Evolutionary conservation across 2,329 filamentous ascomycete genomes (phyloP), one percentile per base, ranked within the genome.

Genomic region (Laburnicola sp.): DNA sequence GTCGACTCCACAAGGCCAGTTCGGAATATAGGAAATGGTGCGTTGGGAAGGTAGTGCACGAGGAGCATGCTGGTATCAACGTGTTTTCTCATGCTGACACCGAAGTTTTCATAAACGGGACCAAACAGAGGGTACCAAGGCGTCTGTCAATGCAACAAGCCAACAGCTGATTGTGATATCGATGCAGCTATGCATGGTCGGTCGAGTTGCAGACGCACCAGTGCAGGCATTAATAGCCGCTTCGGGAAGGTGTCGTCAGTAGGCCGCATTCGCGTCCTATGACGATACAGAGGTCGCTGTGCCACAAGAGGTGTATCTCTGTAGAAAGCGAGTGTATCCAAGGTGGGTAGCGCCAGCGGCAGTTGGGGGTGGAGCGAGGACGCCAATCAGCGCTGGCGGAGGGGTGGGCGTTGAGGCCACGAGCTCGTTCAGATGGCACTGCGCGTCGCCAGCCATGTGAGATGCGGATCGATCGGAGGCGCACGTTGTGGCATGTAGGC

Each of bases 381-480:
- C 28, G 28, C 6, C 28, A 16, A 16, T 16, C 16, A 16, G 16
- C 16, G 16, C 16, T 16, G 28, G 28, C 6, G 28, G 37, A 26
- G 25, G 11, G 21, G 38, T 27, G 16, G 21, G 23, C 40, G 27
- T 11, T 8, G 40, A 42, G 11, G 11, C 10, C 1, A 38, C 23
- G 32, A 9, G 9, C 16, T 32, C 34, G 10, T 22, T 27, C n/a
- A n/a, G 35, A 31, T 28, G n/a, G 28, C 23, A 25, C 27, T 45
- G 22, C 32, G 26, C 32, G 34, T 36, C 7, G 11, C 16, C 16
- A 16, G 21, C 21, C 47, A 5, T 22, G 31, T 16, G 42, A 25
- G 50, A 27, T 37, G 27, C 48, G 43, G 48, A 55, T 55, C 48
- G 53, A 55, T 55, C 53, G 53, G 48, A 36, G 28, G 27, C 28